These are phyloP conservation scores for Citrullus mucosospermus DNA, from an alignment of 306 rosid genomes.

Conservation along the genomic window DNA sequence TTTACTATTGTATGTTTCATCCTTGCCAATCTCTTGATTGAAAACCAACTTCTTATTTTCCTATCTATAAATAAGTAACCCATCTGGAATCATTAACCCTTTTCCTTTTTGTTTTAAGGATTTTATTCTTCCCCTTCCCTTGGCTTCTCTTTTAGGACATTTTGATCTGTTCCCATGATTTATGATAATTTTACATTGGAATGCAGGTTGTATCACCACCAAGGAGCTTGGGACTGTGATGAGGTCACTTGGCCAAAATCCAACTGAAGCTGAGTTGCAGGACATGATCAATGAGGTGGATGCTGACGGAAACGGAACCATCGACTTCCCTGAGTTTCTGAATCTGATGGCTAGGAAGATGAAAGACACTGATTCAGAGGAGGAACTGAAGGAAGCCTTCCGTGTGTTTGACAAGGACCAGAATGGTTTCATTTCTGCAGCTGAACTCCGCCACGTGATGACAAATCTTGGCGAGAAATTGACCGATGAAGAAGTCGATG, in stretches of 20 bases:
- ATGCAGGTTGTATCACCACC: slow-evolving; percentile 64
- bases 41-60: not conserved
- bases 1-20: not conserved
- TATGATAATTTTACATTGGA: not conserved
- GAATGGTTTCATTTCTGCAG: slow-evolving; percentile 82
- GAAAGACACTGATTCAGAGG: slow-evolving; percentile 74
- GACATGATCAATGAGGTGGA: slow-evolving; percentile 85
- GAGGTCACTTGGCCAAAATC: slow-evolving; percentile 79
- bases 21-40: not conserved
- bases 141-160: not conserved
- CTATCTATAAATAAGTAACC: not conserved
- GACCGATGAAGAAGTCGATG: slow-evolving; percentile 72
- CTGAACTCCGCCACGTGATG: slow-evolving; percentile 84
- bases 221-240: slow-evolving; percentile 75
- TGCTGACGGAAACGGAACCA: slow-evolving; percentile 76
- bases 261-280: slow-evolving; percentile 74
- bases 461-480: slow-evolving; percentile 80
- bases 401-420: slow-evolving; percentile 80
- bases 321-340: slow-evolving; percentile 71
- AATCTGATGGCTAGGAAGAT: slow-evolving; percentile 78
- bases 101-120: not conserved
- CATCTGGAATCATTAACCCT: not conserved
- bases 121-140: not conserved
- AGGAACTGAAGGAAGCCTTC: slow-evolving; percentile 82
- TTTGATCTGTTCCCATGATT: not conserved